Percentiles rank a stretch among this genome's conserved stretches.
phyloP scores from a whole-genome alignment of 371 early-diverging fungal genomes.

The Nosema granulosis region DNA sequence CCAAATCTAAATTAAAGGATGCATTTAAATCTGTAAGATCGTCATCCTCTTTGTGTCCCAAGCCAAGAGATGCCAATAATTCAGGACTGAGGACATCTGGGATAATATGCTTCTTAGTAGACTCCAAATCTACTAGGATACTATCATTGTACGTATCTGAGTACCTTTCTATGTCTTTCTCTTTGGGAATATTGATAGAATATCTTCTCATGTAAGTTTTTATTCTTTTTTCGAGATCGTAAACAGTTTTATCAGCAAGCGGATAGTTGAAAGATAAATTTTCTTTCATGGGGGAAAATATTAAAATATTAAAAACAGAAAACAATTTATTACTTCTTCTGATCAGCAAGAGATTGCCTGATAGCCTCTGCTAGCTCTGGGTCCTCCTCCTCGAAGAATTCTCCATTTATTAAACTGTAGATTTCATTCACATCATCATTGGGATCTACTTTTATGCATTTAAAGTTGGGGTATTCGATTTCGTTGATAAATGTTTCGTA shows the following conservation, averaged over 20 bases:
- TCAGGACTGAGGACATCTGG: constrained; percentile 26
- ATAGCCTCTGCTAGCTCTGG: constrained; percentile 60
- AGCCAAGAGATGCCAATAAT: constrained; percentile 13
- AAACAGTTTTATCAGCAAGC: neutral
- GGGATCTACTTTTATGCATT: constrained; percentile 9
- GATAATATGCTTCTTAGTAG: constrained; percentile 10
- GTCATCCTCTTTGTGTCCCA: constrained; percentile 4
- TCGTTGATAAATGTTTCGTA: constrained; percentile 65
- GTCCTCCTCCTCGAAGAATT: constrained; percentile 47
- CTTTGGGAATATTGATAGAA: constrained; percentile 34
- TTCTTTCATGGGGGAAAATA: neutral
- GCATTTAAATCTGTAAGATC: constrained; percentile 26
- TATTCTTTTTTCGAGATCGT: constrained; percentile 32
- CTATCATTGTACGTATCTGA: constrained; percentile 43
- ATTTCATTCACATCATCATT: constrained; percentile 37
- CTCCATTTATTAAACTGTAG: constrained; percentile 6
- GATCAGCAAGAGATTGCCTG: constrained; percentile 47
- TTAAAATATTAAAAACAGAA: neutral
- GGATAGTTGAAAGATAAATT: constrained; percentile 41
- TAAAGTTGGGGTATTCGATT: constrained; percentile 35
- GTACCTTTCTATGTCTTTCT: constrained; percentile 46
- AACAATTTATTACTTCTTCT: constrained; percentile 11
- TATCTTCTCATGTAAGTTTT: constrained; percentile 37
- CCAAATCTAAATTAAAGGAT: constrained; percentile 21
- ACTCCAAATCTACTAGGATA: constrained; percentile 11